Conservation (phyloP, 1,284 basidiomycete genomes). For the Ceratobasidium sp. region DNA sequence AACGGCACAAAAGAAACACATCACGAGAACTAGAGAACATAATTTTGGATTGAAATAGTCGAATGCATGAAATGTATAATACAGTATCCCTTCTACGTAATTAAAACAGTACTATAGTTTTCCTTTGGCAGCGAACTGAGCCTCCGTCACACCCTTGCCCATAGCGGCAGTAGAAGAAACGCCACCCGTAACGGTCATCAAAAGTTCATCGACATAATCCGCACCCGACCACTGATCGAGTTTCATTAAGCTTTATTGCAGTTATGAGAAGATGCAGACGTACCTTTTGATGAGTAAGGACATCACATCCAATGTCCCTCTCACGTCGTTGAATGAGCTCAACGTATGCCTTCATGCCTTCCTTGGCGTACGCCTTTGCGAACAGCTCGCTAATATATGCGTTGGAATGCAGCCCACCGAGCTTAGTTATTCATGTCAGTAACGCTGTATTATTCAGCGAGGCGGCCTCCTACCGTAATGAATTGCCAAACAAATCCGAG, state of each 20-base stretch:
- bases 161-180: conserved; percentile 95
- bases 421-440: conserved; percentile 55
- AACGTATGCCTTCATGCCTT: conserved; percentile 71
- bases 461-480: conserved; percentile 78
- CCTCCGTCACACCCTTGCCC: conserved; percentile 92
- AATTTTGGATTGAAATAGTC: not conserved
- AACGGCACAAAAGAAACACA: no score
- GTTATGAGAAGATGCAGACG: conserved; percentile 37
- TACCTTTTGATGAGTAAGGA: conserved; percentile 56
- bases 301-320: conserved; percentile 54
- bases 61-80: conserved; percentile 7
- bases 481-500: conserved; percentile 98
- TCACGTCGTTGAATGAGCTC: conserved; percentile 54
- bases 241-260: conserved; percentile 39
- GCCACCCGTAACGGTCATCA: conserved; percentile 95
- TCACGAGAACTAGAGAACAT: not conserved
- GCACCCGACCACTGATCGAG: conserved; percentile 87
- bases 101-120: conserved; percentile 20
- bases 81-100: conserved; percentile 7
- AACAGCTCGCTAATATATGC: conserved; percentile 96
- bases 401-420: conserved; percentile 95
- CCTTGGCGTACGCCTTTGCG: conserved; percentile 84
- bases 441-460: not conserved
- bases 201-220: conserved; percentile 88
- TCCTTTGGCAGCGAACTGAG: conserved; percentile 66